Evolutionary conservation across 768 basidiomycete species (phyloP).

Genomic region (Tylopilus intermedius): DNA sequence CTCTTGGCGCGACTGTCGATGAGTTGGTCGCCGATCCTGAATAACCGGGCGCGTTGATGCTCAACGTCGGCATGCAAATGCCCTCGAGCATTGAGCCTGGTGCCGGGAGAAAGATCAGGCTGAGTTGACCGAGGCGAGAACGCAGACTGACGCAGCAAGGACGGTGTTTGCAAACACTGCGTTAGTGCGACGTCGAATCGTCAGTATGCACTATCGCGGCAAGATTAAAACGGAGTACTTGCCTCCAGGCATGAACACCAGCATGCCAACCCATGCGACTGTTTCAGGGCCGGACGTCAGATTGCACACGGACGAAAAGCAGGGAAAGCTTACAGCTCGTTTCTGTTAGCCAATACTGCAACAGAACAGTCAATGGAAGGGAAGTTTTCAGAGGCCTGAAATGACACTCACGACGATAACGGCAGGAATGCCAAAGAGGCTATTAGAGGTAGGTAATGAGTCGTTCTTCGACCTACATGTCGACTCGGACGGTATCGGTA

Average conservation of each 20-base stretch:
- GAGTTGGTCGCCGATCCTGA: slow-evolving; percentile 1
- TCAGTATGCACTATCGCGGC: neutral
- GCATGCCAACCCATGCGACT: slow-evolving; percentile 17
- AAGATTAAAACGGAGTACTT: neutral
- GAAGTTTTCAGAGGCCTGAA: neutral
- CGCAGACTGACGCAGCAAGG: slow-evolving; percentile 15
- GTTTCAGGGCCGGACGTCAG: neutral
- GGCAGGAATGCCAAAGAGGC: slow-evolving; percentile 6
- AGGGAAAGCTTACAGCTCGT: slow-evolving; percentile 4
- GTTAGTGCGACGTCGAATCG: neutral
- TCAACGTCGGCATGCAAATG: slow-evolving; percentile 9
- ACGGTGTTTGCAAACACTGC: slow-evolving; percentile 19
- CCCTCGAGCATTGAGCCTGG: slow-evolving; percentile 13
- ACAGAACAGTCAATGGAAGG: neutral
- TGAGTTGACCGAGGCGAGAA: neutral
- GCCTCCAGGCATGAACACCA: slow-evolving; percentile 19
- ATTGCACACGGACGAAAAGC: neutral
- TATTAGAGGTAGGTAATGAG: neutral
- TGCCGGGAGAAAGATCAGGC: neutral
- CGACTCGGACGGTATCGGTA: too few species aligned
- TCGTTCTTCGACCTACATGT: neutral
- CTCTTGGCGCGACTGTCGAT: slow-evolving; percentile 2
- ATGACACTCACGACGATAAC: slow-evolving; percentile 12
- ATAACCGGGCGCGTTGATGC: slow-evolving; percentile 7
- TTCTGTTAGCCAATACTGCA: slow-evolving; percentile 18